phyloP scores from a whole-genome alignment of 2,329 filamentous ascomycete genomes.

The Drechslera avenae region DNA sequence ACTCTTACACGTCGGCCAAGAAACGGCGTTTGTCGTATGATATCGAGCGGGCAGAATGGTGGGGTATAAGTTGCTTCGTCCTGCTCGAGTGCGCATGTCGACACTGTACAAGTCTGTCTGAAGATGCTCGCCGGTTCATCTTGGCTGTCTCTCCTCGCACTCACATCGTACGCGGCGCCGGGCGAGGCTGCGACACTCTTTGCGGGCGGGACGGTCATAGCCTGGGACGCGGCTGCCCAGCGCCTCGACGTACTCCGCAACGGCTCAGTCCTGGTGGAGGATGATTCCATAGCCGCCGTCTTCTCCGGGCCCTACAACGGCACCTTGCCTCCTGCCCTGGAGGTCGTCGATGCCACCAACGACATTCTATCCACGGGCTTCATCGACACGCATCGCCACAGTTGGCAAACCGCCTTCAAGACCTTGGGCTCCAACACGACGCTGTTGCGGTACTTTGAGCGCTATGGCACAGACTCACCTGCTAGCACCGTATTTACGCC shows the following conservation, averaged over 20 bases:
- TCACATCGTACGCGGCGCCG: constrained; percentile 2
- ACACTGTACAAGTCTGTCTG: neutral
- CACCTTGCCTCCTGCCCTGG: constrained; percentile 25
- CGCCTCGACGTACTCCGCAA: constrained; percentile 48
- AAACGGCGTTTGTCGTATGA: constrained; percentile 1
- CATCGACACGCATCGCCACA: constrained; percentile 59
- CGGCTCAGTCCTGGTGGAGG: constrained; percentile 50
- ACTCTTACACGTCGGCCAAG: constrained; percentile 1
- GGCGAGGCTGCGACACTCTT: constrained; percentile 11
- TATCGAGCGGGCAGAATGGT: neutral
- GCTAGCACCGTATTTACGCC: constrained; percentile 12
- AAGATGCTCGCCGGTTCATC: constrained; percentile 2
- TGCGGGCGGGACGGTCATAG: constrained; percentile 49
- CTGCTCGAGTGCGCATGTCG: neutral
- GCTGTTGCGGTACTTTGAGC: constrained; percentile 20
- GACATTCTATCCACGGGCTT: constrained; percentile 63
- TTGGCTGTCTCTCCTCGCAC: neutral
- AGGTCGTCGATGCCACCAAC: constrained; percentile 53
- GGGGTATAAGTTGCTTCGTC: constrained; percentile 6
- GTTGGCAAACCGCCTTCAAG: constrained; percentile 61
- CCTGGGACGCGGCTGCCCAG: constrained; percentile 47
- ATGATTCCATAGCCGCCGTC: constrained; percentile 44
- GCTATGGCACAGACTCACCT: constrained; percentile 15
- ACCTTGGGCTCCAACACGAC: constrained; percentile 60
- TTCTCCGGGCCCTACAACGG: constrained; percentile 15